Base-by-base conservation (phyloP, 345 rosid genomes). In the Psidium friedrichsthalianum region DNA sequence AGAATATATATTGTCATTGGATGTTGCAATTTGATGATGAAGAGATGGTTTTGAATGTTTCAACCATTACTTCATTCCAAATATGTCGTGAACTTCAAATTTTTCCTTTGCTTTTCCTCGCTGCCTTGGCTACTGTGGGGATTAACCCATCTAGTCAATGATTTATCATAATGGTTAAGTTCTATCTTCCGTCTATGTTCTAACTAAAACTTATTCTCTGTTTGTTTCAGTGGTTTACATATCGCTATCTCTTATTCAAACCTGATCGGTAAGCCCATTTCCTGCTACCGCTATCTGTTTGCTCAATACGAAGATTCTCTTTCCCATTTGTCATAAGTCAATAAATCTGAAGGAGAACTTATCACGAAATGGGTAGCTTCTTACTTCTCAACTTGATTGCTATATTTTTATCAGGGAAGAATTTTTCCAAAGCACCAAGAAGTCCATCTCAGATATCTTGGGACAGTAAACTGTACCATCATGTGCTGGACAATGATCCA, bases 241-340 rank as follows among this genome's bases (percentile, higher is more conserved):
- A 97, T 87, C 96, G 98, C 82, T 95, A 94, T 91, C 99, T 97
- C 86, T 87, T 97, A 90, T 94, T 94, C 95, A 95, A 94, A 89
- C 99, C 99, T 16, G 91, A 93, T 55, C 90, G 98, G 99, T 95
- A 86, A 88, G 92, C 87, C 80, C 47, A 80, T 54, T 25, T 85
- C 52, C 25, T 61, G 51, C 18, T 53, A n/a, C 56, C 20, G 6
- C 51, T 42, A 81, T 69, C 61, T 69, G 52, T 52, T 58, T 85
- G 81, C 22, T 83, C 25, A 86, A 84, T 85, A 24, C 44, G 8
- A 58, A 74, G 57, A 32, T 69, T 10, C 12, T 87, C 20, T 11
- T 51, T 40, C 11, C 83, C 22, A 13, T 11, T 74, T 51, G 27
- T 20, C 42, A 42, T 56, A 69, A 18, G 47, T 69, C 80, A 69